A percentile compares a stretch with the other conserved stretches of the same genome.
These are phyloP conservation scores for Pigoraptor vietnamica DNA, from an alignment of 78 protist genomes.

Conservation along the genomic window DNA sequence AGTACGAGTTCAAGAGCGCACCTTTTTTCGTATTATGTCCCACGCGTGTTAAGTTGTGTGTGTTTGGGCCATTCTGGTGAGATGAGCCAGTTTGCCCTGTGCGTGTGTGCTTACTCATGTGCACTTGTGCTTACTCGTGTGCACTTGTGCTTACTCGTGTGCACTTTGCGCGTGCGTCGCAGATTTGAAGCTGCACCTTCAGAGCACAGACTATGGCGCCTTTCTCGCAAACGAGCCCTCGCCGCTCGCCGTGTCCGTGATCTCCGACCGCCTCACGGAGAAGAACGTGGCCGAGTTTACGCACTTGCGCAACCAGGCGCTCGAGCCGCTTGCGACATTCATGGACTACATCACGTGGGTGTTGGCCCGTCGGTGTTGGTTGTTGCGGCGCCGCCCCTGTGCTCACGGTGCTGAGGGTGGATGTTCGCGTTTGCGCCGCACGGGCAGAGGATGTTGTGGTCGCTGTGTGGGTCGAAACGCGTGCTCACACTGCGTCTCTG, in stretches of 20 bases:
- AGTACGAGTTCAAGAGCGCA: too few relatives aligned
- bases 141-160: too few relatives aligned
- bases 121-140: too few relatives aligned
- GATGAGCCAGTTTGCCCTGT: background rate
- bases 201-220: constrained; percentile 89
- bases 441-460: too few relatives aligned
- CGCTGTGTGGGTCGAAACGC: too few relatives aligned
- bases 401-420: too few relatives aligned
- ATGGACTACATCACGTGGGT: constrained; percentile 90
- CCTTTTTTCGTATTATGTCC: too few relatives aligned
- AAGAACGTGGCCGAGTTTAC: constrained; percentile 80
- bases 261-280: constrained; percentile 43
- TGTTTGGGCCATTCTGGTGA: background rate
- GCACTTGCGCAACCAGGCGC: constrained; percentile 74
- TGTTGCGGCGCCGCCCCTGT: too few relatives aligned
- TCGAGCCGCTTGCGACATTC: constrained; percentile 90
- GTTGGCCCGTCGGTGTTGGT: background rate
- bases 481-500: too few relatives aligned
- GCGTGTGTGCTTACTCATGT: background rate
- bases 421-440: too few relatives aligned
- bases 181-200: constrained; percentile 91
- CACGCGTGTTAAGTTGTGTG: background rate
- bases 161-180: background rate
- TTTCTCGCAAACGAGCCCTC: constrained; percentile 87
- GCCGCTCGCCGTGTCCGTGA: constrained; percentile 75